Conservation (phyloP, 2,329 filamentous ascomycete species). For the Pseudogymnoascus sp. region DNA sequence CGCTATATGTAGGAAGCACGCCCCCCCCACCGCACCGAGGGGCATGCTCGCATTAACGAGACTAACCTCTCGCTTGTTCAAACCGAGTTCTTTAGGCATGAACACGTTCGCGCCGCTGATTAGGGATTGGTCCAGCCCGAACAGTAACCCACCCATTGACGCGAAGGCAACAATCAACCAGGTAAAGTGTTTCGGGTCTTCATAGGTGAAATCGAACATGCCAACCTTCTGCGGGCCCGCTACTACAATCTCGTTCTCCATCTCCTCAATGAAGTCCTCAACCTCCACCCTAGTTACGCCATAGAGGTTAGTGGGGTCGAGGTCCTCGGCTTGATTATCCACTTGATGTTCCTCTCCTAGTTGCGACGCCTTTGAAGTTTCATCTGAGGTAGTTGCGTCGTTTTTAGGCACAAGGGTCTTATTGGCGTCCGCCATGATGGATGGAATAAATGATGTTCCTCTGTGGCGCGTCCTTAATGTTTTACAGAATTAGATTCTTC, state of each 20-base stretch:
- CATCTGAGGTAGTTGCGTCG: not conserved
- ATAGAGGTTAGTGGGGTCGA: not conserved
- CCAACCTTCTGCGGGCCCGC: conserved; percentile 18
- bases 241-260: conserved; percentile 24
- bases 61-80: conserved; percentile 50
- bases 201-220: conserved; percentile 48
- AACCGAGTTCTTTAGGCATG: conserved; percentile 49
- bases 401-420: not conserved
- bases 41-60: conserved; percentile 65
- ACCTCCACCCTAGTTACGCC: conserved; percentile 17
- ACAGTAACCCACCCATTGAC: conserved; percentile 63
- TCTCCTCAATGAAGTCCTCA: conserved; percentile 27
- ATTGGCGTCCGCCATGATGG: not conserved
- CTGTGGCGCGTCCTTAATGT: not conserved
- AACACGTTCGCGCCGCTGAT: conserved; percentile 65
- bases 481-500: not conserved
- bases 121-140: conserved; percentile 63
- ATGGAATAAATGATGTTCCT: not conserved
- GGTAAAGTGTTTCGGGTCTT: conserved; percentile 57
- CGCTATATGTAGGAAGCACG: conserved; percentile 54
- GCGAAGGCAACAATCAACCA: conserved; percentile 60
- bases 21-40: conserved; percentile 63
- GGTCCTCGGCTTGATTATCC: not conserved
- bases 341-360: not conserved
- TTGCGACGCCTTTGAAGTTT: not conserved